phyloP scores from a whole-genome alignment of 257 asterid species.

The Przewalskia tangutica region DNA sequence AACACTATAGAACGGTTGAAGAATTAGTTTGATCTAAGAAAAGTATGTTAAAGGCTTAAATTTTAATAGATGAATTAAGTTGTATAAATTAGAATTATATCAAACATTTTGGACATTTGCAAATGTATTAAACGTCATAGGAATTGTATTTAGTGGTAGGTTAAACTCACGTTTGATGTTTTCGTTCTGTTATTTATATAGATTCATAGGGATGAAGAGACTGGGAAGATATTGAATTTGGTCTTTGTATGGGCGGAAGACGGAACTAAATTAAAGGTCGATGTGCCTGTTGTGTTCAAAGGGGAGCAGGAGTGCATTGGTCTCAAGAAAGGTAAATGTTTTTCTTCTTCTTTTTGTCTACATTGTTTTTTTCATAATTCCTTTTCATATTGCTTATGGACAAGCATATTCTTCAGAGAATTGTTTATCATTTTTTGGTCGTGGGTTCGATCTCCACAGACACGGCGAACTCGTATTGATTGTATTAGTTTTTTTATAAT shows the following conservation, averaged over 20 bases:
- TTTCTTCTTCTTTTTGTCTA: neutral
- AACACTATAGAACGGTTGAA: neutral
- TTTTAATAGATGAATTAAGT: neutral
- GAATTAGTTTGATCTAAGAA: neutral
- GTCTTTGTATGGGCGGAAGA: conserved; percentile 97
- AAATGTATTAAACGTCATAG: neutral
- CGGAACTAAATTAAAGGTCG: conserved; percentile 62
- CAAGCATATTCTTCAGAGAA: neutral
- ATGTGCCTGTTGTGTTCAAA: conserved; percentile 69
- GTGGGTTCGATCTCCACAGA: no score
- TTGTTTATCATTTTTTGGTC: neutral
- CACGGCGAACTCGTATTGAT: no score
- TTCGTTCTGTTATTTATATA: conserved; percentile 10
- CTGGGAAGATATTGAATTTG: conserved; percentile 74
- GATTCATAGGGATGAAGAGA: conserved; percentile 64
- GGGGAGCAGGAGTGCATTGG: conserved; percentile 91
- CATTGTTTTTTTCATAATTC: neutral
- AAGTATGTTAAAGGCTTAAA: neutral
- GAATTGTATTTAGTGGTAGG: neutral
- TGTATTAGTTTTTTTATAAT: no score
- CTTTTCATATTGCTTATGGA: neutral
- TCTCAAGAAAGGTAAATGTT: conserved; percentile 62
- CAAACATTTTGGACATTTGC: neutral
- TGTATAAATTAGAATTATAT: neutral
- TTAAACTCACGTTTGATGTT: neutral